Evolutionary conservation across 108 stramenopile species (phyloP), one percentile per base, ranked within the genome.

Genomic region (Cylindrotheca fusiformis): DNA sequence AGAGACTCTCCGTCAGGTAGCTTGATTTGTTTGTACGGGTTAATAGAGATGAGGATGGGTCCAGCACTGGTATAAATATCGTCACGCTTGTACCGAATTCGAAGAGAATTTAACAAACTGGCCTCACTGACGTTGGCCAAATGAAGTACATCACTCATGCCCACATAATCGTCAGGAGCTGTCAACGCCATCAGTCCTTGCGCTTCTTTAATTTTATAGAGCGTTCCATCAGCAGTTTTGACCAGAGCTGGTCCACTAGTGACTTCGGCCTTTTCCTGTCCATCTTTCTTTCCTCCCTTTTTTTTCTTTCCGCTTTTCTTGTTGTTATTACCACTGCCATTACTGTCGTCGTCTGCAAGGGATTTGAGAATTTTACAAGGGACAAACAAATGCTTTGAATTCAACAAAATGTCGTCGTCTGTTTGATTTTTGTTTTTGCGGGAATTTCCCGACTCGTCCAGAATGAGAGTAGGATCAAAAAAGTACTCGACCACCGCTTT

Each of bases 21-120:
- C 1, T 29, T 62, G 61, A 95, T 68, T 45, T 71, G 52, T 66
- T 91, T 92, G 83, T 96, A 99, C 1, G 98, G 98, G 74, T 99
- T 99, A 50, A 98, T 77, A 8, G 89, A 87, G 55, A 99, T 90
- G 8, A 99, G 79, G 32, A 99, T 96, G 18, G 94, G 92, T 24
- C 98, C 97, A 4, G 97, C 94, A 41, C 67, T 69, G 5, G 98
- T 98, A 76, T 99, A 99, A 64, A 99, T 97, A 55, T 90, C 83
- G 63, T 96, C 86, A 17, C 87, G 62, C 32, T 72, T 63, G 77
- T 94, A 97, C 25, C 97, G 81, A 36, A 85, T 26, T n/a, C 92
- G 67, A 22, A 97, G 74, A n/a, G 93, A 73, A 68, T 95, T 88
- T 21, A 97, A 76, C 36, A 97, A 74, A 55, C 83, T 79, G 26